Evolutionary conservation across 2,329 filamentous ascomycete species (phyloP), one percentile per base, ranked within the genome.

Genomic region (Paecilomyces variotii): DNA sequence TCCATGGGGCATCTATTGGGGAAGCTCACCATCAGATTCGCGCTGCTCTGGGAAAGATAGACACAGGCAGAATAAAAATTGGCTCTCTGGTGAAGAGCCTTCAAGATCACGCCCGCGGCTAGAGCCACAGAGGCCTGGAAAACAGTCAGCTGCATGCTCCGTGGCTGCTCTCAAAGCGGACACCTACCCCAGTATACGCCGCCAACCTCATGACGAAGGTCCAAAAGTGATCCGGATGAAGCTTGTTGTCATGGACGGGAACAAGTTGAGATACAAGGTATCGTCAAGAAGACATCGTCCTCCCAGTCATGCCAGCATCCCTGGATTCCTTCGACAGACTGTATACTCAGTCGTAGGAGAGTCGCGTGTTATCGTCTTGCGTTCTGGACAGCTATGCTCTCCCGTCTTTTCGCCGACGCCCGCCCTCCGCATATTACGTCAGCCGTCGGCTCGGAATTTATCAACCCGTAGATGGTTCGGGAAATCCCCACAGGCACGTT

Each of bases 51-150:
- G 49, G 92, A 90, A 55, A 99, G 85, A 76, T 97, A 96, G 54
- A 99, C 94, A 78, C 91, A 94, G 65, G 94, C 92, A 57, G 93
- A 95, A 79, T 99, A 99, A 81, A 97, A 99, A 77, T 99, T 99
- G 63, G 94, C 88, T 64, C 94, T 86, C 78, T 97, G 90, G 71
- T 94, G 89, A 76, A 97, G 93, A 62, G 94, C 93, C 71, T 92
- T 94, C 59, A 96, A 77, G 61, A 97, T 82, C 60, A 96, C 91
- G 67, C 86, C 85, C 64, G 85, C 88, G 67, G 93, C 93, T 72
- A 96, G 86, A 76, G 87, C 87, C 74, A 89, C 87, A 57, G 93
- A 97, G 75, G 85, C 82, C 89, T 91, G 66, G 59, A 59, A 52
- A 57, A 53, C n/a, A 35, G 56, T 59, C 56, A 61, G 62, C 59